These are phyloP conservation scores for Plasmodium coatneyi DNA, from an alignment of 169 alveolate genomes.

Conservation along the genomic window DNA sequence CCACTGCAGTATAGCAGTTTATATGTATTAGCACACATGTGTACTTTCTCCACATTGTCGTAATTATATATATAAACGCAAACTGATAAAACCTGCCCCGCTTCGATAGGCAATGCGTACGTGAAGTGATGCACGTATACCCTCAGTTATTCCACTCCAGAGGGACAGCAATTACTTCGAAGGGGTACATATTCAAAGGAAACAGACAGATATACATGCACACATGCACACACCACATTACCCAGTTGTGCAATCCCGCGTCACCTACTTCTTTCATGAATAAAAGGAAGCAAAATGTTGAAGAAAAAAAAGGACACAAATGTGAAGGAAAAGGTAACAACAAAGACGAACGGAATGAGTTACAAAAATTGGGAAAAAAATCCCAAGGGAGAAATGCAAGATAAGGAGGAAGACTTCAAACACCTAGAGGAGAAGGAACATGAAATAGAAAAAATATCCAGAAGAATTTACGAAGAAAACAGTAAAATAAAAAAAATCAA, in stretches of 20 bases:
- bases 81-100: neutral
- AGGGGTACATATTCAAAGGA: neutral
- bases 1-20: neutral
- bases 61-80: neutral
- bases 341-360: neutral
- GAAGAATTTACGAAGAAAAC: constrained; percentile 68
- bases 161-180: neutral
- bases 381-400: neutral
- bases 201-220: neutral
- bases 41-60: neutral
- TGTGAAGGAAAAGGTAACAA: constrained; percentile 38
- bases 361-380: neutral
- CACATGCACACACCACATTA: neutral
- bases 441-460: constrained; percentile 67
- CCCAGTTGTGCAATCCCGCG: neutral
- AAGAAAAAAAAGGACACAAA: constrained; percentile 40
- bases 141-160: neutral
- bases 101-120: neutral
- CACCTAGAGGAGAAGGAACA: constrained; percentile 56
- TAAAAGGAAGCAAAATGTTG: constrained; percentile 8
- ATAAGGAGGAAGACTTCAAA: constrained; percentile 23
- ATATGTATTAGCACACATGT: neutral
- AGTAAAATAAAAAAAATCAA: constrained; percentile 73
- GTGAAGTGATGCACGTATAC: neutral
- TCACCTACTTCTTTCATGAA: neutral